Evolutionary conservation across 345 rosid species (phyloP).

Genomic region (Abelmoschus esculentus): DNA sequence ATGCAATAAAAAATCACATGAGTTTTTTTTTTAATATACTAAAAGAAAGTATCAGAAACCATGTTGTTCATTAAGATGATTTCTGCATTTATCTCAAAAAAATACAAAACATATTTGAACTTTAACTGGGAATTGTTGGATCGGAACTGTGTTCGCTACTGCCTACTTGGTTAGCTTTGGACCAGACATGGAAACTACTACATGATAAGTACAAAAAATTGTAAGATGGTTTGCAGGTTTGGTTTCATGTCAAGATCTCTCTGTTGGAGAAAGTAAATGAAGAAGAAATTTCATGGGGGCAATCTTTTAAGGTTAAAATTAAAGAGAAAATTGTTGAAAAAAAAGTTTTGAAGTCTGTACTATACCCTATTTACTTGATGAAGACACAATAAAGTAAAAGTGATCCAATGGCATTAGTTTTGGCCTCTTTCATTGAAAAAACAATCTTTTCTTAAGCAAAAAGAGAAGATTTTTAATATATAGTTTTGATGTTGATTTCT

Average conservation of each 20-base stretch:
- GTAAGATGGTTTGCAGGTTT: neutral
- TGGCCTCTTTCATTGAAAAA: neutral
- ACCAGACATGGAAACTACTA: neutral
- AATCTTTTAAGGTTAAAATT: neutral
- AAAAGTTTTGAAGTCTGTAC: neutral
- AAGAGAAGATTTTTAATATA: neutral
- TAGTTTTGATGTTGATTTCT: slow-evolving; percentile 2
- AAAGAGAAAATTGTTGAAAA: neutral
- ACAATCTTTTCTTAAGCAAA: neutral
- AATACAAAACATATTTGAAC: neutral
- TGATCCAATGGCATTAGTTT: neutral
- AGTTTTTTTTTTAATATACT: neutral
- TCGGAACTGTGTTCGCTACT: neutral
- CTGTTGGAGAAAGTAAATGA: neutral
- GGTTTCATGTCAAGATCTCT: neutral
- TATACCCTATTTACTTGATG: neutral
- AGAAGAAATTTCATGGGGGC: neutral
- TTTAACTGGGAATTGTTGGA: neutral
- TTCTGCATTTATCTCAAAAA: neutral
- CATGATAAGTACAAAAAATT: neutral
- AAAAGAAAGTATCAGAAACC: neutral
- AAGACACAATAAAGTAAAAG: neutral
- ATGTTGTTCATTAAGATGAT: neutral
- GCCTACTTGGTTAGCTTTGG: neutral
- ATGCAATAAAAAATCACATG: neutral